Evolutionary conservation across 768 basidiomycete genomes (phyloP).

Genomic region (Tulasnella sp.): DNA sequence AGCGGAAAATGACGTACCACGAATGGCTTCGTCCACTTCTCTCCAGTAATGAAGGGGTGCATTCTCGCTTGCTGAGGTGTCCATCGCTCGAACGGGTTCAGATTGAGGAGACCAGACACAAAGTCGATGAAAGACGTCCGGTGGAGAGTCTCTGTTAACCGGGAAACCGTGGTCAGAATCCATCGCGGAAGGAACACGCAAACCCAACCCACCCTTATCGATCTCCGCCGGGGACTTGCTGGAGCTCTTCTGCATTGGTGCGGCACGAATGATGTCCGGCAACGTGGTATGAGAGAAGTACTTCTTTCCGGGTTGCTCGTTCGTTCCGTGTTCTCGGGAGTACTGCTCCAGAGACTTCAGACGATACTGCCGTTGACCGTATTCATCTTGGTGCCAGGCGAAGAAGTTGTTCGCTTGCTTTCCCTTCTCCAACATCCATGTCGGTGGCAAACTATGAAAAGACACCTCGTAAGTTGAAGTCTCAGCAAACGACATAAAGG

Average conservation of each 20-base stretch:
- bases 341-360: conserved; percentile 95
- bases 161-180: neutral
- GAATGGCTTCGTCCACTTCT: conserved; percentile 89
- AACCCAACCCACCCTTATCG: conserved; percentile 72
- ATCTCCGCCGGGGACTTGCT: conserved; percentile 71
- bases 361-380: conserved; percentile 73
- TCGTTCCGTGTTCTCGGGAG: conserved; percentile 89
- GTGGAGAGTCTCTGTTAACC: conserved; percentile 81
- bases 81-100: conserved; percentile 96
- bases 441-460: conserved; percentile 74
- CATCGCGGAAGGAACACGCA: neutral
- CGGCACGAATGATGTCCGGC: conserved; percentile 94
- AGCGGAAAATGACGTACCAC: conserved; percentile 55
- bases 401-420: conserved; percentile 97
- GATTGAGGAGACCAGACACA: conserved; percentile 87
- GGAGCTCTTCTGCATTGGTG: conserved; percentile 88
- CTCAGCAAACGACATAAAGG: neutral
- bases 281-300: conserved; percentile 95
- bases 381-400: conserved; percentile 72
- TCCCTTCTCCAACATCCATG: conserved; percentile 92
- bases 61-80: conserved; percentile 93
- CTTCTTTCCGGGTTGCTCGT: conserved; percentile 98
- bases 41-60: conserved; percentile 98
- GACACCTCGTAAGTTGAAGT: conserved; percentile 8
- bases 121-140: conserved; percentile 97